Evolutionary conservation across 1,284 basidiomycete genomes (phyloP), one percentile per base, ranked within the genome.

Genomic region (Bothia castanella): DNA sequence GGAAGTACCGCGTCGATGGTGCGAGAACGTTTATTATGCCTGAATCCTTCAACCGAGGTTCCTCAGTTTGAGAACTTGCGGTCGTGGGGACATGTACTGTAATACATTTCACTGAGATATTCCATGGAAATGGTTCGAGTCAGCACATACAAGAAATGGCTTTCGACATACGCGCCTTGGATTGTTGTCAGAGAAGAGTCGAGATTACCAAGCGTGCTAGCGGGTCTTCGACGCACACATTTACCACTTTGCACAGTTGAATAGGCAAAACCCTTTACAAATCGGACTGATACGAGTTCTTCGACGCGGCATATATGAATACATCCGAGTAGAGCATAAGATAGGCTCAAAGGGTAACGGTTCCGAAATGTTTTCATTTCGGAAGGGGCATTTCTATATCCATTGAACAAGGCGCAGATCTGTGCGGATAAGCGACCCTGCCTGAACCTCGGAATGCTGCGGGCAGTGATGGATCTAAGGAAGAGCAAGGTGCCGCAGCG

Each of bases 301-400:
- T 34, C 29, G 29, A 42, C 14, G 16, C 7, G 23, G 32, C 45
- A 25, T 21, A 23, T 25, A 30, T 32, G 14, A 35, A 31, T 20
- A 7, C 31, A 32, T 21, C 13, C 34, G 20, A n/a, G 35, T 9
- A 36, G 37, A 30, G 37, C 30, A 27, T 25, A 29, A 19, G 17
- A 34, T 21, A 16, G 17, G 14, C 27, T 17, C 30, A 32, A 16
- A 50, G 9, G 31, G 30, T 32, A 40, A 46, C 46, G 51, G 49
- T 19, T 31, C 58, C 54, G 59, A 36, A 29, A 17, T 11, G 27
- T 31, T 29, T 62, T 58, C 58, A 62, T 58, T 62, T 58, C 50
- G 58, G 60, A 41, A 45, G 29, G 30, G 29, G 30, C 17, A 27
- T 51, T 39, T 31, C 19, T 13, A 42, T 19, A 34, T 34, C 51